Base-by-base conservation (phyloP, 768 basidiomycete genomes). In the Lactarius pseudohatsudake region DNA sequence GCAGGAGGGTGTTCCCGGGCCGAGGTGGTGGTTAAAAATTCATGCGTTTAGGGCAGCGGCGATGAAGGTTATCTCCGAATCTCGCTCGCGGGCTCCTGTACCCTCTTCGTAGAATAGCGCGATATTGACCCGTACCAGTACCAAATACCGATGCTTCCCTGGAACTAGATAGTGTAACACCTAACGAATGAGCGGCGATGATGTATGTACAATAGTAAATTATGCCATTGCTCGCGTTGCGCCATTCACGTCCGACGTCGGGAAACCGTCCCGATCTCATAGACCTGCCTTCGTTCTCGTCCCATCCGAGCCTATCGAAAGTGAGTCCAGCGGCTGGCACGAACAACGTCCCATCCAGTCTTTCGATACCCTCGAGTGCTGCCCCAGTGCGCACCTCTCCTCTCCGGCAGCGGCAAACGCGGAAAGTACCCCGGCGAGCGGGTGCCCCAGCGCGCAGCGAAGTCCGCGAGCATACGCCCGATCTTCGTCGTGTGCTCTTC, bases 301-400 rank as follows among this genome's bases (percentile, higher is more conserved):
- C 65, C 62, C 66, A 66, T 7, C 68, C 68, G 5, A 66, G 58
- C 41, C 65, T 36, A n/a, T 81, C 77, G n/a, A 79, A 76, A 2
- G 84, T 85, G 70, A 87, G 69, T 62, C 81, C 81, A 4, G 86
- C 87, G 0, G 78, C 77, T 57, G 86, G 77, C 53, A n/a, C n/a
- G n/a, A n/a, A n/a, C n/a, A n/a, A n/a, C n/a, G 82, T 83, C 28
- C 88, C 88, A 72, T 90, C 88, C 13, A 84, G 70, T 36, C 77
- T 72, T 62, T 84, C 83, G 7, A 79, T 81, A 22, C 83, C 86
- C 16, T 78, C 76, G 38, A 86, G 75, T 71, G 15, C 11, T 13
- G 59, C 3, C 65, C 59, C 55, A 67, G 59, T 7, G 13, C 22
- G 5, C 13, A 6, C 63, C 28, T 9, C 22, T n/a, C n/a, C 55